Evolutionary conservation across 2,329 filamentous ascomycete species (phyloP).

Genomic region (Pseudogymnoascus sp.): DNA sequence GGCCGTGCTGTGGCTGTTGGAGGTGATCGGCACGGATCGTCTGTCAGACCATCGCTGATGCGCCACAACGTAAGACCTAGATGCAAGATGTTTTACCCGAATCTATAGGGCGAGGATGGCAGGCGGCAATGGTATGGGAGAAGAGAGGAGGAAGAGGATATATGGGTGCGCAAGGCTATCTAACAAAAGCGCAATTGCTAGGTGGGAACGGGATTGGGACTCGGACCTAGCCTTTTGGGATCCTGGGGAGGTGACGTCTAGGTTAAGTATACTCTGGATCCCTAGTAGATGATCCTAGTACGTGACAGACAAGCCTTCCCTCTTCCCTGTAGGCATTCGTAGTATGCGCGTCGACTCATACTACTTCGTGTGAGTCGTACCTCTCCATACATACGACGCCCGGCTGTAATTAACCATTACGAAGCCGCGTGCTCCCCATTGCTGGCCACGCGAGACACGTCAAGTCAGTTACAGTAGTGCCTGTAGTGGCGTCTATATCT

Average conservation of each 20-base stretch:
- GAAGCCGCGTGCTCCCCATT: neutral
- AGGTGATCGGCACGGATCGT: neutral
- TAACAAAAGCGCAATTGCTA: neutral
- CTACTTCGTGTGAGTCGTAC: neutral
- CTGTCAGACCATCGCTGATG: slow-evolving; percentile 1
- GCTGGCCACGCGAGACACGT: neutral
- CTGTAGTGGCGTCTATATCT: neutral
- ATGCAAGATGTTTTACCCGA: neutral
- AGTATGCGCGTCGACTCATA: neutral
- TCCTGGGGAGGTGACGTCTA: neutral
- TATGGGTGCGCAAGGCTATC: neutral
- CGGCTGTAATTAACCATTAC: neutral
- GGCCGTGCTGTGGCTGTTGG: slow-evolving; percentile 2
- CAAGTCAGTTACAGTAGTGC: neutral
- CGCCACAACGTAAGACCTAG: neutral
- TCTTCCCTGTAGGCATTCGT: neutral
- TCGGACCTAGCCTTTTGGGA: neutral
- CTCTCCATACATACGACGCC: neutral
- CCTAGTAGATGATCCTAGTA: neutral
- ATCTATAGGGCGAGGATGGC: neutral
- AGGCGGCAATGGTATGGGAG: neutral
- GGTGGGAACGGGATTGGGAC: slow-evolving; percentile 2
- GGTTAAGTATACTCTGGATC: neutral
- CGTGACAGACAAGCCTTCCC: neutral
- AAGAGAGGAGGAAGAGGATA: neutral